Evolutionary conservation across 192 early-diverging fungal genomes (phyloP).

Genomic region (Backusella liffmaniae): DNA sequence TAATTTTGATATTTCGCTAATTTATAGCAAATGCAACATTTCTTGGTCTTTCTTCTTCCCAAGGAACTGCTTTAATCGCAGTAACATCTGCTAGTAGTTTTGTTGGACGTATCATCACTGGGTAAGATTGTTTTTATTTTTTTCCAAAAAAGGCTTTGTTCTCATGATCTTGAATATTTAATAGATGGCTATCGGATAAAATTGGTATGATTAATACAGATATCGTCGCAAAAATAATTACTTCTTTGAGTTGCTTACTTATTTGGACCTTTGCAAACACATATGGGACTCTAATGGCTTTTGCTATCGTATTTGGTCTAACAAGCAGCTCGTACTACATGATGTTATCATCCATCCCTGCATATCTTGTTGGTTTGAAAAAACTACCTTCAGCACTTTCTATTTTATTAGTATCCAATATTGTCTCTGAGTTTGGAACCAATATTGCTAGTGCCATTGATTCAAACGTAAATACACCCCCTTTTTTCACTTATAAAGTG

Average conservation of each 20-base stretch:
- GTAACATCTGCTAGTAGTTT: conserved; percentile 23
- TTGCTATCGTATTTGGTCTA: conserved; percentile 29
- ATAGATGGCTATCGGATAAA: conserved; percentile 14
- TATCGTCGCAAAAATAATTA: conserved; percentile 22
- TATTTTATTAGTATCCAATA: conserved; percentile 18
- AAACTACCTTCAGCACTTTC: conserved; percentile 24
- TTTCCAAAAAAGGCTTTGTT: background rate
- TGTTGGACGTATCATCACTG: conserved; percentile 24
- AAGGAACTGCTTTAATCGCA: conserved; percentile 23
- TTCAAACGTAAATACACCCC: conserved; percentile 22
- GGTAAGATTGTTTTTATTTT: background rate
- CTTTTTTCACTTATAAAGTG: conserved; percentile 40
- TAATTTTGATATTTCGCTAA: background rate
- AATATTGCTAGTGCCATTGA: conserved; percentile 34
- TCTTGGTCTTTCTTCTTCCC: conserved; percentile 18
- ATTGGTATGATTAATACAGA: conserved; percentile 29
- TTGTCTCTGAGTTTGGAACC: conserved; percentile 29
- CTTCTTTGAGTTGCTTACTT: conserved; percentile 17
- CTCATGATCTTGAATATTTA: background rate
- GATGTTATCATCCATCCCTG: conserved; percentile 23
- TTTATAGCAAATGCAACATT: conserved; percentile 19
- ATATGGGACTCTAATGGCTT: conserved; percentile 30
- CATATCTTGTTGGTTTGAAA: conserved; percentile 15
- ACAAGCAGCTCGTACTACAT: conserved; percentile 30
- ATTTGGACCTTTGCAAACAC: conserved; percentile 33